These are phyloP conservation scores for Malania oleifera DNA, from an alignment of 164 flowering plant genomes.

Conservation along the genomic window DNA sequence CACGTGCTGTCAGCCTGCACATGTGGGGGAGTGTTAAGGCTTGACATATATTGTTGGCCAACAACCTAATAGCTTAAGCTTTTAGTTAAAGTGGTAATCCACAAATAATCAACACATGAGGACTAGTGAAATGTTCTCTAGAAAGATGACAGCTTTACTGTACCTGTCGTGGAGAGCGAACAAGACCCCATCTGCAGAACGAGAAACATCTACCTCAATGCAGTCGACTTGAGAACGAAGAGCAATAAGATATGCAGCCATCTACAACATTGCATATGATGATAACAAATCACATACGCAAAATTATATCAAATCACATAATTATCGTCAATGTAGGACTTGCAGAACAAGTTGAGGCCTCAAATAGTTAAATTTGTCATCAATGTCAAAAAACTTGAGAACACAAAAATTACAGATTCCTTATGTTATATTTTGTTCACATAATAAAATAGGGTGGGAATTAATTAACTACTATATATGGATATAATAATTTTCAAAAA, in stretches of 20 bases:
- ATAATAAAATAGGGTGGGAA: too few relatives aligned
- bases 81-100: too few relatives aligned
- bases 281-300: background rate
- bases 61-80: too few relatives aligned
- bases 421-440: too few relatives aligned
- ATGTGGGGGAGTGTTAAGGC: too few relatives aligned
- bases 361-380: background rate
- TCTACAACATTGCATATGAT: conserved; percentile 30
- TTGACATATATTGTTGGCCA: too few relatives aligned
- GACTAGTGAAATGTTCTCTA: too few relatives aligned
- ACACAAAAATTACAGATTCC: too few relatives aligned
- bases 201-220: conserved; percentile 94
- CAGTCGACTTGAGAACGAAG: conserved; percentile 77
- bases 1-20: too few relatives aligned
- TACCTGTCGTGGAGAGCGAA: conserved; percentile 98
- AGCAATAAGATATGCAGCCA: conserved; percentile 72
- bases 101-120: background rate
- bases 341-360: background rate
- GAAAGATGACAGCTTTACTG: background rate
- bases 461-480: too few relatives aligned
- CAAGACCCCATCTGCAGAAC: conserved; percentile 83
- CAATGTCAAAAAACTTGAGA: background rate
- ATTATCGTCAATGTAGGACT: background rate
- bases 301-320: background rate
- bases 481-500: too few relatives aligned